Percentiles rank a stretch among this genome's conserved stretches.
Evolutionary conservation across 768 basidiomycete species (phyloP).

Genomic region (Brasilioporus rufonigricans): DNA sequence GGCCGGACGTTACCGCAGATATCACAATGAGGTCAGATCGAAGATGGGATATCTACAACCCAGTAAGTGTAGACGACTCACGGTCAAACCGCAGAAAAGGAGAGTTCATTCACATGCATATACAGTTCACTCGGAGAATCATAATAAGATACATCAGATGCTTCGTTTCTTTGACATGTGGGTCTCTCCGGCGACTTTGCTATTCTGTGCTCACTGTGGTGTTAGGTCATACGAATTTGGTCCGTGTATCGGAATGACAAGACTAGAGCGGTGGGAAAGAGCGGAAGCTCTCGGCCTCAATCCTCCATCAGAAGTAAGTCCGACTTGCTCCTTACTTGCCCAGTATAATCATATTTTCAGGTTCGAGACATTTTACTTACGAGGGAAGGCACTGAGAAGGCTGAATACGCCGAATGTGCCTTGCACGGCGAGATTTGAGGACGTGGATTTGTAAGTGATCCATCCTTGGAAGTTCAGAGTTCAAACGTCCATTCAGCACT

Average conservation of each 20-base stretch:
- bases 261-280: conserved; percentile 86
- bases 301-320: conserved; percentile 72
- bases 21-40: conserved; percentile 44
- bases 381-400: conserved; percentile 54
- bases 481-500: background rate
- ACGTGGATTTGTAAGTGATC: background rate
- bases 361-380: conserved; percentile 76
- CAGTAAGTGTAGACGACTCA: conserved; percentile 45
- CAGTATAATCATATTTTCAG: conserved; percentile 37
- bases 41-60: conserved; percentile 57
- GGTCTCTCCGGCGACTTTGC: conserved; percentile 15
- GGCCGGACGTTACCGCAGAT: conserved; percentile 49
- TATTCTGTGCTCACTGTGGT: conserved; percentile 3
- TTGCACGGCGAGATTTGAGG: conserved; percentile 45
- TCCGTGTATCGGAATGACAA: conserved; percentile 74
- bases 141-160: conserved; percentile 66
- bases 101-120: background rate
- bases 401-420: conserved; percentile 58
- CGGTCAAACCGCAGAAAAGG: background rate
- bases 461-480: background rate
- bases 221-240: conserved; percentile 75
- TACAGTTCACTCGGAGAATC: conserved; percentile 62
- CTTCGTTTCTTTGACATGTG: conserved; percentile 80
- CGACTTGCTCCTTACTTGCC: too few species aligned
- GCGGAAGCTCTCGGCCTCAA: conserved; percentile 74